Evolutionary conservation across 148 eudicot genomes (phyloP).

Genomic region (Nepenthes mirabilis): DNA sequence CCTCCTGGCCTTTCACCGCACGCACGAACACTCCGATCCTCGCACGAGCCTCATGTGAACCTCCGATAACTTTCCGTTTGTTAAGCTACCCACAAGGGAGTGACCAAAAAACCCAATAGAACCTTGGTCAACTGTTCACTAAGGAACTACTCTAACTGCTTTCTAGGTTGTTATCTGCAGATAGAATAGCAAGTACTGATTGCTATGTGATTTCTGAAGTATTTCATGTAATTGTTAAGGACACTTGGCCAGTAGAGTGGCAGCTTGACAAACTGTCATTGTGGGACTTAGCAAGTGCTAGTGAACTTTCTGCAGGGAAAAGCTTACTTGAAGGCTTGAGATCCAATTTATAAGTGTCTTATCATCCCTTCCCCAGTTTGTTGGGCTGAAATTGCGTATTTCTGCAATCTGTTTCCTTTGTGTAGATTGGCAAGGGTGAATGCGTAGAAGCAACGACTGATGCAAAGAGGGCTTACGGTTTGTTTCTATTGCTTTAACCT

Average conservation of each 20-base stretch:
- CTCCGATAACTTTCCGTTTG: too few relatives aligned
- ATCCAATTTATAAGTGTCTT: slow-evolving; percentile 24
- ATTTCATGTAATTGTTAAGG: slow-evolving; percentile 20
- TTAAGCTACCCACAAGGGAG: too few relatives aligned
- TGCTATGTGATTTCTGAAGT: not conserved
- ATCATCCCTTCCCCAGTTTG: not conserved
- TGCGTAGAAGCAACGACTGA: slow-evolving; percentile 38
- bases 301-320: slow-evolving; percentile 37
- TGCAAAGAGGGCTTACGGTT: slow-evolving; percentile 62
- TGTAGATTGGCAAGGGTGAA: slow-evolving; percentile 62
- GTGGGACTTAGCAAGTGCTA: slow-evolving; percentile 61
- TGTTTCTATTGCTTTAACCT: slow-evolving; percentile 14
- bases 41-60: too few relatives aligned
- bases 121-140: too few relatives aligned
- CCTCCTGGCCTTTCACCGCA: too few relatives aligned
- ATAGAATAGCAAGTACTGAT: too few relatives aligned
- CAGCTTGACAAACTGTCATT: slow-evolving; percentile 59
- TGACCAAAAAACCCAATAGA: too few relatives aligned
- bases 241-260: slow-evolving; percentile 79
- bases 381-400: not conserved
- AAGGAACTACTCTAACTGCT: too few relatives aligned
- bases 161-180: too few relatives aligned
- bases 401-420: not conserved
- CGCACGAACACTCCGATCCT: too few relatives aligned
- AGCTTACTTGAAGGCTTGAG: slow-evolving; percentile 50